Percentiles rank a stretch among this genome's conserved stretches.
These are phyloP conservation scores for Boletus sensibilis DNA, from an alignment of 768 basidiomycete species.

Conservation along the genomic window DNA sequence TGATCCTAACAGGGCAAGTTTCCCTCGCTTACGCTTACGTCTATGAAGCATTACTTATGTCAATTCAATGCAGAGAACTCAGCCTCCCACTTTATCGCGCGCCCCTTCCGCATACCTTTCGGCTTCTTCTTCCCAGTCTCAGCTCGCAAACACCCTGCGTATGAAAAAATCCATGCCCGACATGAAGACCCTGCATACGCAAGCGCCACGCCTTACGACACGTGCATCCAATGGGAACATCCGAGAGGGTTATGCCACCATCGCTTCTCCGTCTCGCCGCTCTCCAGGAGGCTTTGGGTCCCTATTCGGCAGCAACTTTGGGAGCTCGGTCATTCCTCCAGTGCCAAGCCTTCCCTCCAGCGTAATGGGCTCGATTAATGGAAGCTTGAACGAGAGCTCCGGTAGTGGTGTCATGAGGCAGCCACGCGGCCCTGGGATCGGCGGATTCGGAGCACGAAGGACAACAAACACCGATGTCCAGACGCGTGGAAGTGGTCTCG, in stretches of 20 bases:
- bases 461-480: slow-evolving; percentile 39
- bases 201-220: slow-evolving; percentile 74
- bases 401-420: slow-evolving; percentile 68
- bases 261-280: slow-evolving; percentile 78
- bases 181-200: slow-evolving; percentile 82
- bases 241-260: slow-evolving; percentile 81
- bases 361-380: slow-evolving; percentile 45
- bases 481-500: slow-evolving; percentile 63
- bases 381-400: slow-evolving; percentile 39
- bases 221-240: slow-evolving; percentile 89
- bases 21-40: slow-evolving; percentile 20
- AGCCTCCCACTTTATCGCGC: slow-evolving; percentile 65
- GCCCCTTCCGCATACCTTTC: slow-evolving; percentile 80
- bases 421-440: slow-evolving; percentile 77
- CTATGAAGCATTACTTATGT: slow-evolving; percentile 12
- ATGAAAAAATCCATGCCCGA: slow-evolving; percentile 99
- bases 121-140: slow-evolving; percentile 45
- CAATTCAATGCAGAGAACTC: slow-evolving; percentile 37
- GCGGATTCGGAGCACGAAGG: slow-evolving; percentile 68
- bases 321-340: slow-evolving; percentile 53
- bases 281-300: slow-evolving; percentile 68
- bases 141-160: slow-evolving; percentile 57
- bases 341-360: slow-evolving; percentile 74
- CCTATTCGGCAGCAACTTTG: slow-evolving; percentile 56
- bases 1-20: slow-evolving; percentile 74